These are phyloP conservation scores for Psilocybe subaeruginosa DNA, from an alignment of 768 basidiomycete species.

Conservation along the genomic window DNA sequence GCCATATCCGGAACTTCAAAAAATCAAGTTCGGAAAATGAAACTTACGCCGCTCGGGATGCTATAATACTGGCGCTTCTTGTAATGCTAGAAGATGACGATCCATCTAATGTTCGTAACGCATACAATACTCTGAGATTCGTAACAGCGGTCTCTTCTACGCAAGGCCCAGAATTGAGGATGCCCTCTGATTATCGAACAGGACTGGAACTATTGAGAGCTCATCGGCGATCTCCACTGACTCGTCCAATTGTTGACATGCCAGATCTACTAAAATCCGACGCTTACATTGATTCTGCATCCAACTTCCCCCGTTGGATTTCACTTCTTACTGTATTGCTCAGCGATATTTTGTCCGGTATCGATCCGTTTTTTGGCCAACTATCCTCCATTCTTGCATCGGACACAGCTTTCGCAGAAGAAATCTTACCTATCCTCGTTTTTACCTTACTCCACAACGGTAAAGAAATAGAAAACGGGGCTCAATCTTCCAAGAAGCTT, in stretches of 20 bases:
- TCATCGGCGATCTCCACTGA: conserved; percentile 41
- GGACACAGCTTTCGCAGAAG: conserved; percentile 61
- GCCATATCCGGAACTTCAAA: conserved; percentile 33
- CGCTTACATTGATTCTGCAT: conserved; percentile 38
- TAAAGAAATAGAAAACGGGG: conserved; percentile 16
- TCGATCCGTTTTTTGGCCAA: conserved; percentile 69
- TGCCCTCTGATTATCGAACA: conserved; percentile 40
- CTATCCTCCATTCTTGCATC: conserved; percentile 59
- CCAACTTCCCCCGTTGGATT: conserved; percentile 68
- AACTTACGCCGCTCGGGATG: conserved; percentile 41
- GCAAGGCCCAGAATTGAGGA: conserved; percentile 27
- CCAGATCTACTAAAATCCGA: conserved; percentile 36
- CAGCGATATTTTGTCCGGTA: conserved; percentile 55
- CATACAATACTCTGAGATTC: conserved; percentile 68
- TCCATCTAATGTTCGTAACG: conserved; percentile 51
- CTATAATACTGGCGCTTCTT: conserved; percentile 57
- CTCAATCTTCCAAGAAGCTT: conserved; percentile 27
- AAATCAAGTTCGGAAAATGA: conserved; percentile 15
- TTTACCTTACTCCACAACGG: conserved; percentile 59
- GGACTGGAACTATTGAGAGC: conserved; percentile 53
- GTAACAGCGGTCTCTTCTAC: conserved; percentile 46
- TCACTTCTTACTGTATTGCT: conserved; percentile 57
- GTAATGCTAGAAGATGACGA: conserved; percentile 58
- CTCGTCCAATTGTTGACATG: conserved; percentile 37
- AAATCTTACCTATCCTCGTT: conserved; percentile 75